Evolutionary conservation across 2,329 filamentous ascomycete species (phyloP).

Genomic region (Neonectria ditissima): DNA sequence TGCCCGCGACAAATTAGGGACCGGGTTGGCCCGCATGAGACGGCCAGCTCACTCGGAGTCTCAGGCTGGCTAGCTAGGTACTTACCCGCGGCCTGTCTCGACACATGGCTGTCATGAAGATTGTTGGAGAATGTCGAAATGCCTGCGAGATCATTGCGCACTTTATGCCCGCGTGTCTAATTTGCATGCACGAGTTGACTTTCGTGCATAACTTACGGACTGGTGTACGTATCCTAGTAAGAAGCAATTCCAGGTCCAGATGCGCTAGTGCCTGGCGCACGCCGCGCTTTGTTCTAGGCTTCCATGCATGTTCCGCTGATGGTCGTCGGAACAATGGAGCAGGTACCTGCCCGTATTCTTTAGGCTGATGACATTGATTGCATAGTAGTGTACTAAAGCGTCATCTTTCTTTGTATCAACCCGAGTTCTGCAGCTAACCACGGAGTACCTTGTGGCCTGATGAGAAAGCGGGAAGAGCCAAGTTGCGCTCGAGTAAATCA

Average conservation of each 20-base stretch:
- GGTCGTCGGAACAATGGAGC: neutral
- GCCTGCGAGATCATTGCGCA: neutral
- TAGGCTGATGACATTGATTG: neutral
- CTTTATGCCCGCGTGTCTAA: neutral
- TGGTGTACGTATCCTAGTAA: too few relatives aligned
- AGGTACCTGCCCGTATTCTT: neutral
- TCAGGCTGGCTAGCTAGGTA: neutral
- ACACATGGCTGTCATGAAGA: neutral
- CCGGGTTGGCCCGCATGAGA: neutral
- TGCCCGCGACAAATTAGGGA: neutral
- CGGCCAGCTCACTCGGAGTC: neutral
- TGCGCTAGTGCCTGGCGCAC: conserved; percentile 4
- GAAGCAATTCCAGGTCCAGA: neutral
- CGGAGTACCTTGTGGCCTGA: too few relatives aligned
- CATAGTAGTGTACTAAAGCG: too few relatives aligned
- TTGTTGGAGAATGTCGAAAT: neutral
- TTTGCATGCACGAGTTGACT: neutral
- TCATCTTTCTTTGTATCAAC: neutral
- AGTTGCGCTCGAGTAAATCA: neutral
- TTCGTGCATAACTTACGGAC: too few relatives aligned
- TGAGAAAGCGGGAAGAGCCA: neutral
- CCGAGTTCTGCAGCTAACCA: neutral
- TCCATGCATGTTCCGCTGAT: conserved; percentile 3
- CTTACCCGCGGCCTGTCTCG: neutral
- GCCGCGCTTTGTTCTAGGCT: conserved; percentile 1